These are phyloP conservation scores for Quercus gilva DNA, from an alignment of 306 rosid genomes.

Conservation along the genomic window DNA sequence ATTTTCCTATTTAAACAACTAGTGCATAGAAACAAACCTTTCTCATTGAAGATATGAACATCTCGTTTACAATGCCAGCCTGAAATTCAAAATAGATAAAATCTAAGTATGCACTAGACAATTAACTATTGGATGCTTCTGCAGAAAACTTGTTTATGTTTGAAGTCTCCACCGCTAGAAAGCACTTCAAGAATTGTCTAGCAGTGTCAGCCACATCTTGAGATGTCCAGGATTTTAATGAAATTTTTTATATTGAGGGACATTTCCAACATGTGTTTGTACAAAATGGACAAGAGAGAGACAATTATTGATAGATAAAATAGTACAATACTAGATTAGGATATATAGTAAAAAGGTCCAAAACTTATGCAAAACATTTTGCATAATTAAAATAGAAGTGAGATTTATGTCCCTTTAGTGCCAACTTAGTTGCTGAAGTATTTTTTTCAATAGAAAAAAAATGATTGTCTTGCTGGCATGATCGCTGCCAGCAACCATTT, in stretches of 20 bases:
- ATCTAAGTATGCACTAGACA: conserved; percentile 12
- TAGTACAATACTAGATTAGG: neutral
- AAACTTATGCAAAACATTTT: neutral
- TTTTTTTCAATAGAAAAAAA: neutral
- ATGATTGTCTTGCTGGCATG: neutral
- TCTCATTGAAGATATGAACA: conserved; percentile 79
- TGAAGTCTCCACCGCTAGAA: neutral
- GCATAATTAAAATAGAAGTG: neutral
- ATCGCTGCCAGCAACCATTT: neutral
- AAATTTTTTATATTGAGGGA: neutral
- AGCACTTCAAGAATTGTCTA: neutral
- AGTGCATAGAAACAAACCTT: conserved; percentile 58
- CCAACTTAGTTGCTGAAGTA: neutral
- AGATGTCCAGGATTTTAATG: neutral
- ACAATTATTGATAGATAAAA: neutral
- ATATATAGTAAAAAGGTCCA: neutral
- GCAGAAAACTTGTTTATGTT: neutral
- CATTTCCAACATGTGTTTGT: neutral
- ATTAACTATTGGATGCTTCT: neutral
- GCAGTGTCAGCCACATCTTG: neutral
- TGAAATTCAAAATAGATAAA: conserved; percentile 35
- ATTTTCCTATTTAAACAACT: neutral
- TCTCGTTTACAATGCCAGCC: conserved; percentile 62
- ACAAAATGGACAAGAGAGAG: too few relatives aligned
- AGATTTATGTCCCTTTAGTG: neutral